Evolutionary conservation across 2,329 filamentous ascomycete species (phyloP), one percentile per base, ranked within the genome.

Genomic region (Calonectria naviculata): DNA sequence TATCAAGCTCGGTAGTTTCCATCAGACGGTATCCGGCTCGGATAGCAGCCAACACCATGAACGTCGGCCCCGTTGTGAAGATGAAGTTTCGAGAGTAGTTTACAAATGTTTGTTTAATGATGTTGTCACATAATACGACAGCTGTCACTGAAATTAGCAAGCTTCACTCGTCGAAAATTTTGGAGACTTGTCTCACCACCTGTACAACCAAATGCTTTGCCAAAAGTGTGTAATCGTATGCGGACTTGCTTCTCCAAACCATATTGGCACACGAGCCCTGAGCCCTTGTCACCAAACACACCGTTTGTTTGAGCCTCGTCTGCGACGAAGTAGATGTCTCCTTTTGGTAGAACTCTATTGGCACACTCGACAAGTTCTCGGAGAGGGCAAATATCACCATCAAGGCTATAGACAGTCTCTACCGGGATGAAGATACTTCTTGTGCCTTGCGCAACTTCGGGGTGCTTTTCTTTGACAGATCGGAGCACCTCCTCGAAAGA

Each of bases 191-290:
- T 60, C 73, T 70, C 58, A 77, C 76, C 76, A 66, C 84, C 84
- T 47, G 76, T 79, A 19, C 78, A 78, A 0, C 82, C 87, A 29
- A 90, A 71, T 0, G 87, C 87, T 76, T 91, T 90, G 15, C 87
- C 85, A 79, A 85, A 90, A 0, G 86, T 88, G 74, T 90, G 87
- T 7, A 89, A 77, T 5, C 83, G 78, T 36, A 87, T 83, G 42
- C 88, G 87, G 74, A 88, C 86, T 15, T 85, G 81, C 13, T 85
- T 81, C 70, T 90, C 83, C 0, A 91, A 73, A 0, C 87, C 88
- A 3, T 83, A 80, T 0, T 81, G 81, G 0, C 89, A 89, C 72
- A 88, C 84, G 0, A 88, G 80, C 0, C 89, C 89, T 17, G 83
- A 87, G 0, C 85, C 83, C 75, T 54, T 54, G 12, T 19, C 17